Base-by-base conservation (phyloP, 768 basidiomycete genomes). In the Neoboletus magnificus region DNA sequence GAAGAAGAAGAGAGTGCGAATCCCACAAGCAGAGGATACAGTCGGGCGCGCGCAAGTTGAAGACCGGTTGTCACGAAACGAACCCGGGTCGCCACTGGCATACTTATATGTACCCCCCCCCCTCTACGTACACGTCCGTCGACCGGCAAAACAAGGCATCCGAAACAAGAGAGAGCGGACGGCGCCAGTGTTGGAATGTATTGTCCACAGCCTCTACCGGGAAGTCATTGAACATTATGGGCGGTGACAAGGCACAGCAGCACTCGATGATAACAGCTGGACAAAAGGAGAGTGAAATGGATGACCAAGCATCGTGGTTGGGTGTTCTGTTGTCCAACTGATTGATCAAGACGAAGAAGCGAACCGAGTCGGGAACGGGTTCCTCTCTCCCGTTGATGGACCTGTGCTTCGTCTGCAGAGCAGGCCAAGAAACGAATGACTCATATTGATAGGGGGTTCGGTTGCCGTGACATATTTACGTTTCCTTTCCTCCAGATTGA, bases 361-460 rank as follows among this genome's bases (percentile, higher is more conserved):
- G 47, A 57, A 22, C 42, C 5, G 23, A 29, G 27, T 41, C 7
- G 4, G 20, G 22, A 23, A 10, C 15, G 23, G 15, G 29, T 20
- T 15, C 27, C 20, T 39, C 40, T 50, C 39, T 20, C 37, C 39
- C 32, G 25, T 18, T 35, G 43, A 55, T 25, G 42, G 27, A n/a
- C 15, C 22, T 7, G 15, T 6, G 29, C 23, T 30, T 35, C 47
- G 9, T 18, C 6, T 25, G 48, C 50, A 40, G 36, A 50, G 23
- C 59, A 35, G 2, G 27, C 27, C 32, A 53, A 35, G 55, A 62
- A 61, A 53, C 48, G 32, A 11, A 43, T 46, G 32, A 36, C 25
- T 43, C 60, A 47, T 47, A 37, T 41, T 11, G 27, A 64, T 63
- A 63, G 62, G 62, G 46, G 62, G 46, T 48, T 63, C 45, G 43